Conservation (phyloP, 331 rosid species). For the Rosa hybrid region DNA sequence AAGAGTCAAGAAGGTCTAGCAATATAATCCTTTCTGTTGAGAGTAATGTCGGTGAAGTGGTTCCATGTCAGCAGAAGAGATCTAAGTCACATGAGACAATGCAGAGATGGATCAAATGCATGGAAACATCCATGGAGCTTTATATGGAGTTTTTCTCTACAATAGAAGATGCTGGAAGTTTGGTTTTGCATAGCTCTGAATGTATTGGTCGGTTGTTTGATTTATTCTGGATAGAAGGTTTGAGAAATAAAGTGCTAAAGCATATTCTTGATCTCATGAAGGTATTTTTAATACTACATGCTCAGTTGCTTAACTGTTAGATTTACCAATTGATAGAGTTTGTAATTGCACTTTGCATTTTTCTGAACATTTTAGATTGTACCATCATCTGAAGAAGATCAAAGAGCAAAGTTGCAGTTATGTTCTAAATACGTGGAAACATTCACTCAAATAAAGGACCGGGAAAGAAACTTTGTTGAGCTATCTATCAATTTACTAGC, state of each 20-base stretch:
- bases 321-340: slow-evolving; percentile 22
- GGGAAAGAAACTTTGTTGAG: slow-evolving; percentile 61
- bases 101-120: slow-evolving; percentile 56
- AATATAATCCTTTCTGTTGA: slow-evolving; percentile 38
- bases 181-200: slow-evolving; percentile 60
- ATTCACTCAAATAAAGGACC: slow-evolving; percentile 84
- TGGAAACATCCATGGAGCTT: slow-evolving; percentile 68
- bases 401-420: slow-evolving; percentile 68
- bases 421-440: slow-evolving; percentile 89
- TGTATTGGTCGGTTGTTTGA: slow-evolving; percentile 83
- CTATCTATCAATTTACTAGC: slow-evolving; percentile 79
- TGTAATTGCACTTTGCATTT: slow-evolving; percentile 21
- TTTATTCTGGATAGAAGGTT: slow-evolving; percentile 86
- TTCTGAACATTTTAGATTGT: slow-evolving; percentile 46
- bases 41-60: slow-evolving; percentile 32
- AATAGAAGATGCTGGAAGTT: slow-evolving; percentile 65
- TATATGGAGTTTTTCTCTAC: slow-evolving; percentile 56
- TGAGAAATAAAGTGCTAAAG: slow-evolving; percentile 68
- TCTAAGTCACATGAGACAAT: slow-evolving; percentile 36
- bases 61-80: slow-evolving; percentile 36
- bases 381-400: slow-evolving; percentile 71
- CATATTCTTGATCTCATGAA: slow-evolving; percentile 86
- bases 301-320: slow-evolving; percentile 19
- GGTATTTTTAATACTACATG: slow-evolving; percentile 44
- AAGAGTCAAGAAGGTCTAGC: slow-evolving; percentile 60